phyloP scores from a whole-genome alignment of 169 alveolate genomes.

The Eimeria praecox region DNA sequence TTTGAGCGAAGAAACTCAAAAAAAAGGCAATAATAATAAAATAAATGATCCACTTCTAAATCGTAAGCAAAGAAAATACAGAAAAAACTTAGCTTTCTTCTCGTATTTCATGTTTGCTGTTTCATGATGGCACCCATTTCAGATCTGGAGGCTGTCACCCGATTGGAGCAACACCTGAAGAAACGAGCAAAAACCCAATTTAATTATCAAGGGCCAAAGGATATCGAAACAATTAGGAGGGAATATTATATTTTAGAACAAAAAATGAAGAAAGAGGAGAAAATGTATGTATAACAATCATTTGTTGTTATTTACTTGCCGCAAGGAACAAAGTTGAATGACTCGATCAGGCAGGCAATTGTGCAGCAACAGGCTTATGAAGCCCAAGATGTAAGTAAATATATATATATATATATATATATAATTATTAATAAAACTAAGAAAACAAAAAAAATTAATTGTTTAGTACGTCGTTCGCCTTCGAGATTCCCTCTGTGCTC shows the following conservation, averaged over 20 bases:
- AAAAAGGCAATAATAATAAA: not conserved
- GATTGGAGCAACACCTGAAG: not conserved
- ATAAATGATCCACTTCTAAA: not conserved
- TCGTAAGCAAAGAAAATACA: not conserved
- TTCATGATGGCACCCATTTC: not conserved
- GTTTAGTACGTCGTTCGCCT: conserved; percentile 14
- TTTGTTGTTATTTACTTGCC: not conserved
- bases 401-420: not conserved
- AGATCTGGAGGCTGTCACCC: conserved; percentile 12
- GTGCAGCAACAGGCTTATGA: not conserved
- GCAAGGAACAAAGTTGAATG: not conserved
- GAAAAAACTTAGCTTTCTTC: not conserved
- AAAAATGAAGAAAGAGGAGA: not conserved
- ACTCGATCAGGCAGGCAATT: not conserved
- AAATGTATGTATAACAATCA: not conserved
- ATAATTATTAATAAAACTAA: not conserved
- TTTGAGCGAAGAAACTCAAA: not conserved
- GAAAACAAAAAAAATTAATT: not conserved
- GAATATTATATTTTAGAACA: not conserved
- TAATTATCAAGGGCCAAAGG: not conserved
- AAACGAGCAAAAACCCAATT: not conserved
- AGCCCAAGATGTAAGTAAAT: not conserved
- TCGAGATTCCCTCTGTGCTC: not conserved
- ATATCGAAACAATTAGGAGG: not conserved
- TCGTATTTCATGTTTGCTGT: no score